Evolutionary conservation across 352 stramenopile genomes (phyloP).

Genomic region (Bremia lactucae): DNA sequence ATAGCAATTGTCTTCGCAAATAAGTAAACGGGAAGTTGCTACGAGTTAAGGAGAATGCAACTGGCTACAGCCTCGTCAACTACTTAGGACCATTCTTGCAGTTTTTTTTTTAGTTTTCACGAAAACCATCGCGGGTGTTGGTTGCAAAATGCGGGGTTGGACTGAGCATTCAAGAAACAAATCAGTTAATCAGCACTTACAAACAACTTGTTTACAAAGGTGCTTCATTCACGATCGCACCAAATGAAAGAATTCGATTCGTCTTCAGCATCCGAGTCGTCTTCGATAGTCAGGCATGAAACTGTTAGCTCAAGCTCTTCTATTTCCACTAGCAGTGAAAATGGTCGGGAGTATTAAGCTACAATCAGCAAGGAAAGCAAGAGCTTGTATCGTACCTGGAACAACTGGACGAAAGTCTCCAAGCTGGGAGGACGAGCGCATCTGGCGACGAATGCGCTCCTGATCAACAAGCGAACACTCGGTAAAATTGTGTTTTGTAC

Average conservation of each 20-base stretch:
- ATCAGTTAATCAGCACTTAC: neutral
- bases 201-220: neutral
- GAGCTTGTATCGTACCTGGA: constrained; percentile 28
- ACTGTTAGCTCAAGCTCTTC: constrained; percentile 21
- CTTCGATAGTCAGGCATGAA: constrained; percentile 24
- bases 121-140: constrained; percentile 9
- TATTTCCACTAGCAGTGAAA: constrained; percentile 17
- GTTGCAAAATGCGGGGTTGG: constrained; percentile 24
- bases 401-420: constrained; percentile 61
- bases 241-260: constrained; percentile 26
- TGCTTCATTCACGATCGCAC: constrained; percentile 12
- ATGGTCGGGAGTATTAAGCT: neutral
- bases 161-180: constrained; percentile 6
- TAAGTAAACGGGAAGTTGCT: too few species aligned
- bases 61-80: too few species aligned
- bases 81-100: too few species aligned
- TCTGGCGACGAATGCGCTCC: constrained; percentile 59
- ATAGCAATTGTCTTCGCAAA: too few species aligned
- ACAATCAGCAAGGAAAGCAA: neutral
- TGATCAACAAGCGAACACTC: constrained; percentile 62
- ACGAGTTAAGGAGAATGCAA: too few species aligned
- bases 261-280: constrained; percentile 22
- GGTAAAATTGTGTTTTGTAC: constrained; percentile 65
- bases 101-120: constrained; percentile 14
- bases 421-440: constrained; percentile 58